Evolutionary conservation across 768 basidiomycete genomes (phyloP).

Genomic region (Tulasnella sp.): DNA sequence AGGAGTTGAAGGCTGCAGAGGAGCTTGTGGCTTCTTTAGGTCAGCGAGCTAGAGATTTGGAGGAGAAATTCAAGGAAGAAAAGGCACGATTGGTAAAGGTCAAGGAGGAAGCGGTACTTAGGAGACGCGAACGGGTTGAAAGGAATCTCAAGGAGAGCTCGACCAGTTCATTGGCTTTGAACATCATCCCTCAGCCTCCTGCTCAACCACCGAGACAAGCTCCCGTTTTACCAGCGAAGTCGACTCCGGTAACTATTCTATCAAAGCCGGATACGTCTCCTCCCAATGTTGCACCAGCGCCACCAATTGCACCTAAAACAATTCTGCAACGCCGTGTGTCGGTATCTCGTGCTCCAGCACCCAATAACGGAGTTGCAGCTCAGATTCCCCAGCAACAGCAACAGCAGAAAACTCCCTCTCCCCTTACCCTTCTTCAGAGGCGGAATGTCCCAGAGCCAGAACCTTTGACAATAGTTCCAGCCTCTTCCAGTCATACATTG

Average conservation of each 20-base stretch:
- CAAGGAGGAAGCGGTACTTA: conserved; percentile 42
- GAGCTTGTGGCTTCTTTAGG: conserved; percentile 51
- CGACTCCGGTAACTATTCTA: too few relatives aligned
- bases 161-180: neutral
- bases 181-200: neutral
- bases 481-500: too few relatives aligned
- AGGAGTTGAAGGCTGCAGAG: conserved; percentile 52
- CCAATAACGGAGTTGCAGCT: too few relatives aligned
- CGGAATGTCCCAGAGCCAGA: too few relatives aligned
- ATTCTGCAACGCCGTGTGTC: conserved; percentile 11
- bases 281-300: neutral
- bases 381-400: neutral
- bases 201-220: neutral
- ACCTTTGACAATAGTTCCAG: too few relatives aligned
- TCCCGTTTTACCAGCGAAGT: too few relatives aligned
- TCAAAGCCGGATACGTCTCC: neutral
- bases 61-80: conserved; percentile 52
- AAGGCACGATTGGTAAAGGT: conserved; percentile 45
- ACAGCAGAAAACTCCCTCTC: neutral
- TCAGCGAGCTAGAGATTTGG: conserved; percentile 56
- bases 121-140: conserved; percentile 32
- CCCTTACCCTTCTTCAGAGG: too few relatives aligned
- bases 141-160: conserved; percentile 2
- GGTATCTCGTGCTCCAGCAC: too few relatives aligned
- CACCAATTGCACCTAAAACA: neutral